Evolutionary conservation across 139 green algal genomes (phyloP), one percentile per base, ranked within the genome.

Genomic region (Deuterostichococcus epilithicus): DNA sequence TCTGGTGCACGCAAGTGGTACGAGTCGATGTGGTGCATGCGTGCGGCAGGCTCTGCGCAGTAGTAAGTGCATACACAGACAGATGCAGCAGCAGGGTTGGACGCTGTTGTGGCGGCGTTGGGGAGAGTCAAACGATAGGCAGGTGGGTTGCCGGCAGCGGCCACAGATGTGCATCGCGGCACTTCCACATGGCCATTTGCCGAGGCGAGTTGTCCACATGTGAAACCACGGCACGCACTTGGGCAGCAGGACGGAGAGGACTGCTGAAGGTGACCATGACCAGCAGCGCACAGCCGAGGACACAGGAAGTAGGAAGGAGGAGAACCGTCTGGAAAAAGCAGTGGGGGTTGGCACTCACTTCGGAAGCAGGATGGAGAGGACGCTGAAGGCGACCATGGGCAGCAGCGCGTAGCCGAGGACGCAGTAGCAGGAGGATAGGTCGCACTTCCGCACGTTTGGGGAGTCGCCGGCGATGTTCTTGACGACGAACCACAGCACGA

Each of bases 401-500:
- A 98, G 77, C 78, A 97, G 81, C 76, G 90, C 88, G 78, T 98
- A 98, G 73, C 94, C 94, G 37, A 95, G 74, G 78, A 83, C 89
- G 76, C 75, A 84, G 86, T 98, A 97, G 52, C 52, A 63, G 52
- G 52, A 63, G 18, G 52, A 63, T 13, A 98, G 74, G 82, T 93
- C 92, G 13, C 97, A 83, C 6, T 78, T 83, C 67, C 83, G 80
- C 1, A 78, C 71, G 52, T 87, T 84, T 30, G 73, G 77, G 22
- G 77, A 73, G 59, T 83, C 78, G 1, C 79, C 85, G 2, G 75
- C 79, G 39, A 90, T 82, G 70, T 67, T 80, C 72, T 76, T 85
- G 4, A 88, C 76, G 3, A 88, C 78, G 44, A 86, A 86, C 88
- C 90, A 98, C 18, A 98, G 58, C 37, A 93, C 76, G 3, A 86